Base-by-base conservation (phyloP, 2,329 filamentous ascomycete species). In the Penicillium sclerotiorum region DNA sequence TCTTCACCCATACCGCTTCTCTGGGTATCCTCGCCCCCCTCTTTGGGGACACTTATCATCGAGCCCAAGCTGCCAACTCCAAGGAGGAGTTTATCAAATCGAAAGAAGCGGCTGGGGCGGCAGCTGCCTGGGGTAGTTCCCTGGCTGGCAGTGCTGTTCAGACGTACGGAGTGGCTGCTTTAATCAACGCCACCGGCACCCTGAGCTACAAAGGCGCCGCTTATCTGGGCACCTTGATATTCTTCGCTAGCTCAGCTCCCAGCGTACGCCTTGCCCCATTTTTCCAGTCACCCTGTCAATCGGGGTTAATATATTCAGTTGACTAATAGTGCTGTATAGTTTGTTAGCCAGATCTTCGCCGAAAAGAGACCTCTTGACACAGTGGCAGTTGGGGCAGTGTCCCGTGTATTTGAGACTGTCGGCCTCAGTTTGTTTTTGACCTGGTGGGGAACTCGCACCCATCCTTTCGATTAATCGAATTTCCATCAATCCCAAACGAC, bases 51-150 rank as follows among this genome's bases (percentile, higher is more conserved):
- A 93, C 90, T 68, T 96, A 96, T 83, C 87, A 92, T 77, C 88
- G 90, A 64, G 92, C 93, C 62, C 92, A 95, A 82, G 79, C 84
- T 54, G 85, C 93, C 73, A 93, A 95, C 84, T 89, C 87, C 68
- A 95, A 94, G 80, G 92, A 97, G 78, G 93, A 97, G 79, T 97
- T 96, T 78, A 77, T 95, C 75, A 87, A 87, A 75, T 95, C 90
- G 63, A 93, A 91, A 82, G 93, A 97, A 80, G 89, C 93, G 58
- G 85, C 88, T 55, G 88, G 88, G 53, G 91, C 92, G 59, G 92
- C 89, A 58, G 83, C 91, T 53, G 89, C 91, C 60, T 96, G 89
- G 88, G 90, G 92, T 71, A 93, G 89, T 59, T 94, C 91, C 33
- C 82, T 97, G 56, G 79, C 91, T 69, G 94, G 94, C 71, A 94